Evolutionary conservation across 768 basidiomycete genomes (phyloP).

Genomic region (Coprinopsis sp.): DNA sequence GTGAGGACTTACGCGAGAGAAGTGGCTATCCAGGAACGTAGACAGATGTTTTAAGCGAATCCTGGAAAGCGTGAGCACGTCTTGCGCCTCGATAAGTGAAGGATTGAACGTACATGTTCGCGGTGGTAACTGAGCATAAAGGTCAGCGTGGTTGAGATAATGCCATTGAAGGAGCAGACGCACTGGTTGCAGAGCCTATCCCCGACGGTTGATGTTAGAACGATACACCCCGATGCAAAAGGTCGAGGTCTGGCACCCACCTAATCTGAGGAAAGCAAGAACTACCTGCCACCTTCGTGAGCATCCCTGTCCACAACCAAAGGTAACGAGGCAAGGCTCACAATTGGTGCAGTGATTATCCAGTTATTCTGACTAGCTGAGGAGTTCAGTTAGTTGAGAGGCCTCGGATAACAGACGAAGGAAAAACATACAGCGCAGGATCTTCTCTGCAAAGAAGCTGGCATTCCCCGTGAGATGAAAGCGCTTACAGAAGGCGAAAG

Average conservation of each 20-base stretch:
- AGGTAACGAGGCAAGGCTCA: background rate
- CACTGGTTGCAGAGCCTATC: background rate
- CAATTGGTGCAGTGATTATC: constrained; percentile 21
- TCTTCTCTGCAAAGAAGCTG: constrained; percentile 17
- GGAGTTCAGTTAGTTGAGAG: constrained; percentile 20
- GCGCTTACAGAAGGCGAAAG: no score
- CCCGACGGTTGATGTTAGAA: constrained; percentile 2
- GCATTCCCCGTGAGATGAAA: no score
- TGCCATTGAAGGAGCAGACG: background rate
- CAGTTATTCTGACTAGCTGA: constrained; percentile 34
- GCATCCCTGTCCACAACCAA: background rate
- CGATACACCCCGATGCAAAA: background rate
- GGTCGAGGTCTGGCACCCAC: no score
- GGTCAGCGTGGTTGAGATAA: background rate
- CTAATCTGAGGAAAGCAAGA: no score
- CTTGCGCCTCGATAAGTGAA: no score
- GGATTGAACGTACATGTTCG: constrained; percentile 21
- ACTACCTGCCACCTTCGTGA: no score
- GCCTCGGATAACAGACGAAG: background rate
- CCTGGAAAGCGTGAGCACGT: no score
- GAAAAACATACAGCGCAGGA: constrained; percentile 6
- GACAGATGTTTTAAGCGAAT: no score
- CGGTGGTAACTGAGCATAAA: constrained; percentile 21
- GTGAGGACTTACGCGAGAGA: no score
- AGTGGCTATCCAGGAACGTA: no score